Evolutionary conservation across 176 grass and related monocot species (phyloP).

Genomic region (Phragmites australis): DNA sequence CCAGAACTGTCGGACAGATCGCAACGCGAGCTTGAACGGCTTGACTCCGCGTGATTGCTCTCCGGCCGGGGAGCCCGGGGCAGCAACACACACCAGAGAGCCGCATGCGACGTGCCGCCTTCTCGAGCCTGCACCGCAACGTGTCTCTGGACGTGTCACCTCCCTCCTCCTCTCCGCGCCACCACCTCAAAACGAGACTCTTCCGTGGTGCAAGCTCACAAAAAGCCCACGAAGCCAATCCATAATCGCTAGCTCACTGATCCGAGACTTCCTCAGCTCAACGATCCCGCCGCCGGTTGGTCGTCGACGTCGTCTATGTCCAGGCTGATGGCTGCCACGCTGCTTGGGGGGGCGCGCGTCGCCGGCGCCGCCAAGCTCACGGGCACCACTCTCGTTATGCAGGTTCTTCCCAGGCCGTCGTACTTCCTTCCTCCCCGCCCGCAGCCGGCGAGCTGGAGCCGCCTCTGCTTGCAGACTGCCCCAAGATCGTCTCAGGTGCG

Average conservation of each 20-base stretch:
- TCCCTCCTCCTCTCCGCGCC: not conserved
- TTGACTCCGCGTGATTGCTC: not conserved
- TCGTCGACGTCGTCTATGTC: slow-evolving; percentile 29
- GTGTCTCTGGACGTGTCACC: slow-evolving; percentile 58
- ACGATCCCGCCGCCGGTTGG: not conserved
- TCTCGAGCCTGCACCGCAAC: slow-evolving; percentile 27
- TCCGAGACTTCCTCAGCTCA: not conserved
- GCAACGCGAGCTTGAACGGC: not conserved
- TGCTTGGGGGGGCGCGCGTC: slow-evolving; percentile 51
- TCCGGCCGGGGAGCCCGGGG: not conserved
- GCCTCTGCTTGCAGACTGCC: slow-evolving; percentile 59
- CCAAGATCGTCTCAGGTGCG: slow-evolving; percentile 69
- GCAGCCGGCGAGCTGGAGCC: slow-evolving; percentile 37
- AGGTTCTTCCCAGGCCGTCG: slow-evolving; percentile 24
- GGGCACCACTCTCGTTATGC: slow-evolving; percentile 17
- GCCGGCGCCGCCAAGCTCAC: slow-evolving; percentile 22
- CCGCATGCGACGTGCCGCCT: slow-evolving; percentile 34
- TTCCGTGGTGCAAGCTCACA: not conserved
- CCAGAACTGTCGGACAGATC: slow-evolving; percentile 7
- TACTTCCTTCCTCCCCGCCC: slow-evolving; percentile 39
- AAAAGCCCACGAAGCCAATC: not conserved
- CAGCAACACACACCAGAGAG: not conserved
- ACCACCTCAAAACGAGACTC: not conserved
- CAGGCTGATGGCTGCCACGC: slow-evolving; percentile 52
- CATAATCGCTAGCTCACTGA: not conserved